Conservation (phyloP, 352 stramenopile species). For the Phytophthora palmivora region DNA sequence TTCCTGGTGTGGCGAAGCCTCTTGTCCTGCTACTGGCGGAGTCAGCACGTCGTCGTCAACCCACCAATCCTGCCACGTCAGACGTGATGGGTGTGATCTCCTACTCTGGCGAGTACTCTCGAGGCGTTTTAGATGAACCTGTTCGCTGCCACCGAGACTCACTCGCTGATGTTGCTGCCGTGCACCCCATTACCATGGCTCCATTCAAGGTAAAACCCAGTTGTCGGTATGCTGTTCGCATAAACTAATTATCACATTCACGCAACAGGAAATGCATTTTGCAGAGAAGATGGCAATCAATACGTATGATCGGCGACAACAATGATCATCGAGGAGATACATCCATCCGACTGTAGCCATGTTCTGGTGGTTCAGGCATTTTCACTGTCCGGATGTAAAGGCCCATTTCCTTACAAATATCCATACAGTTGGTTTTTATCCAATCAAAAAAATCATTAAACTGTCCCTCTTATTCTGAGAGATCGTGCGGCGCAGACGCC, state of each 20-base stretch:
- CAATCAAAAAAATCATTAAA: conserved; percentile 21
- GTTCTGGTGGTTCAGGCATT: conserved; percentile 28
- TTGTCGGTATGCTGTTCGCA: neutral
- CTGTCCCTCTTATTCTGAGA: conserved; percentile 3
- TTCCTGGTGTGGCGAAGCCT: conserved; percentile 69
- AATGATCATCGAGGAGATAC: conserved; percentile 21
- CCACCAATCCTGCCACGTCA: conserved; percentile 53
- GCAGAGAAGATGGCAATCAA: conserved; percentile 66
- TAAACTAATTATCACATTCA: neutral
- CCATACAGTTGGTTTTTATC: conserved; percentile 22
- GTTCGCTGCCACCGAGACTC: conserved; percentile 53
- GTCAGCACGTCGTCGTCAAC: conserved; percentile 50
- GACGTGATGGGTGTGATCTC: conserved; percentile 63
- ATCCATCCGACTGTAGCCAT: conserved; percentile 17
- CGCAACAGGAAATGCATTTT: conserved; percentile 70
- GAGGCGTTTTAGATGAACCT: conserved; percentile 53
- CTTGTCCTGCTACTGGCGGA: conserved; percentile 64
- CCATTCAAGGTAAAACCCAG: conserved; percentile 50
- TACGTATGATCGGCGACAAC: conserved; percentile 48
- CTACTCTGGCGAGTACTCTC: conserved; percentile 59
- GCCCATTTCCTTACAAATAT: neutral
- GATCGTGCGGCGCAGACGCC: conserved; percentile 33
- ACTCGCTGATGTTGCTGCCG: conserved; percentile 43
- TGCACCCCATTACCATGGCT: conserved; percentile 61
- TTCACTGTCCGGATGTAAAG: conserved; percentile 7